phyloP scores from a whole-genome alignment of 805 yeast species.

The Candida khao-thaluensis region DNA sequence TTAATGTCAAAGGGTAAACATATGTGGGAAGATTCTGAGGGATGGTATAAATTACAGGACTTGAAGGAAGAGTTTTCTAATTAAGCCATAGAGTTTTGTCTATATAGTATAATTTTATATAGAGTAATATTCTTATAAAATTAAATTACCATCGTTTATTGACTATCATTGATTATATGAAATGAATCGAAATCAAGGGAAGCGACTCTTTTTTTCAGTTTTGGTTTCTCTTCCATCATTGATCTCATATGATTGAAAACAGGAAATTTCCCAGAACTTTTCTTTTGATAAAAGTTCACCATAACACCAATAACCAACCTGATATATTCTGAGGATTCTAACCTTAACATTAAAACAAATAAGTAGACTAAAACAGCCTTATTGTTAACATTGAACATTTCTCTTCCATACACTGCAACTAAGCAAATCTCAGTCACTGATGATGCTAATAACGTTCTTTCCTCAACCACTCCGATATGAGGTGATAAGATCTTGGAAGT shows the following conservation, averaged over 20 bases:
- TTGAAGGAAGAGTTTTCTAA: slow-evolving; percentile 43
- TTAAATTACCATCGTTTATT: background rate
- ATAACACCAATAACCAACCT: background rate
- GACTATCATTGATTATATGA: slow-evolving; percentile 22
- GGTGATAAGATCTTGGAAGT: slow-evolving; percentile 17
- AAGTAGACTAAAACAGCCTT: slow-evolving; percentile 3
- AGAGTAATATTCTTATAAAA: no score
- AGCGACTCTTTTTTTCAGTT: slow-evolving; percentile 19
- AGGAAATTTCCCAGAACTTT: background rate
- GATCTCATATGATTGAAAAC: background rate
- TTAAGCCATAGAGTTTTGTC: background rate
- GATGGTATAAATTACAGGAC: slow-evolving; percentile 65
- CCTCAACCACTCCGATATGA: slow-evolving; percentile 19
- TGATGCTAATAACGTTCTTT: slow-evolving; percentile 2
- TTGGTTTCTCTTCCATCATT: background rate
- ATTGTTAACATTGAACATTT: background rate
- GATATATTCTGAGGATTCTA: slow-evolving; percentile 13
- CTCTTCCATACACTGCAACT: slow-evolving; percentile 7
- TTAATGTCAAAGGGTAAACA: slow-evolving; percentile 75
- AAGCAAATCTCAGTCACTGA: slow-evolving; percentile 1
- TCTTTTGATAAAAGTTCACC: background rate
- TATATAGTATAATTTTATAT: no score
- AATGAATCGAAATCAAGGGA: slow-evolving; percentile 24
- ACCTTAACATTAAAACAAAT: slow-evolving; percentile 9
- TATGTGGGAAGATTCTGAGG: slow-evolving; percentile 77